Evolutionary conservation across 2,329 filamentous ascomycete species (phyloP).

Genomic region (Byssochlamys sp.): DNA sequence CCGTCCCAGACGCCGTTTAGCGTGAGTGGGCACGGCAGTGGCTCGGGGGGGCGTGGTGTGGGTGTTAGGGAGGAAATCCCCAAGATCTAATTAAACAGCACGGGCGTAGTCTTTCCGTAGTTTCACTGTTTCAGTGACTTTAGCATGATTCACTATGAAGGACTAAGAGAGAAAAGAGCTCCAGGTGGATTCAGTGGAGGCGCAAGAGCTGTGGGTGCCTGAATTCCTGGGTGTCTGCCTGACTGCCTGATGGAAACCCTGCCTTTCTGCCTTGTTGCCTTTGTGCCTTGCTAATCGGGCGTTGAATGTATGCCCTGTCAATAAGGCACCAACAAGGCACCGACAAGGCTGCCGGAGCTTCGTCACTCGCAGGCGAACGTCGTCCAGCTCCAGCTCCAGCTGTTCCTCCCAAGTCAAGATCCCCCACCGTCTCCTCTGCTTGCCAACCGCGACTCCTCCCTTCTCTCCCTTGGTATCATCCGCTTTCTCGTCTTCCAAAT

Average conservation of each 20-base stretch:
- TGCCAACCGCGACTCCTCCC: conserved; percentile 19
- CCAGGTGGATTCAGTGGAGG: neutral
- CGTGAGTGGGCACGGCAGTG: neutral
- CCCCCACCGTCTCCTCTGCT: conserved; percentile 27
- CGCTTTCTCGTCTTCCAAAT: conserved; percentile 8
- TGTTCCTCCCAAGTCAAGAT: conserved; percentile 16
- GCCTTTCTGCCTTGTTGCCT: conserved; percentile 4
- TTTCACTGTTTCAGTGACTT: neutral
- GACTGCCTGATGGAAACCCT: too few relatives aligned
- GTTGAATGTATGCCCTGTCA: conserved; percentile 4
- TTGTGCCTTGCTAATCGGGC: too few relatives aligned
- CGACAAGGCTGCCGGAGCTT: conserved; percentile 31
- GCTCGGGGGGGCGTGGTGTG: neutral
- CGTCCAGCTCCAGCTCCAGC: conserved; percentile 7
- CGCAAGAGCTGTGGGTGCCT: conserved; percentile 1
- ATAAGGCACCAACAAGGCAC: conserved; percentile 13
- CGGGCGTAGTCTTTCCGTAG: neutral
- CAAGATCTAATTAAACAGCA: neutral
- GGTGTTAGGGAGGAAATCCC: neutral
- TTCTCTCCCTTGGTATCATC: conserved; percentile 23
- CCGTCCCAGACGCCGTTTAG: neutral
- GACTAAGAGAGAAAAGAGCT: neutral
- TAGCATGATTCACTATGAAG: neutral
- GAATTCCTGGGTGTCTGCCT: neutral
- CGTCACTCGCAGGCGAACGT: conserved; percentile 28